A percentile compares a stretch with the other conserved stretches of the same genome.
These are phyloP conservation scores for Penicillium janthinellum DNA, from an alignment of 2,329 filamentous ascomycete genomes.

Conservation along the genomic window DNA sequence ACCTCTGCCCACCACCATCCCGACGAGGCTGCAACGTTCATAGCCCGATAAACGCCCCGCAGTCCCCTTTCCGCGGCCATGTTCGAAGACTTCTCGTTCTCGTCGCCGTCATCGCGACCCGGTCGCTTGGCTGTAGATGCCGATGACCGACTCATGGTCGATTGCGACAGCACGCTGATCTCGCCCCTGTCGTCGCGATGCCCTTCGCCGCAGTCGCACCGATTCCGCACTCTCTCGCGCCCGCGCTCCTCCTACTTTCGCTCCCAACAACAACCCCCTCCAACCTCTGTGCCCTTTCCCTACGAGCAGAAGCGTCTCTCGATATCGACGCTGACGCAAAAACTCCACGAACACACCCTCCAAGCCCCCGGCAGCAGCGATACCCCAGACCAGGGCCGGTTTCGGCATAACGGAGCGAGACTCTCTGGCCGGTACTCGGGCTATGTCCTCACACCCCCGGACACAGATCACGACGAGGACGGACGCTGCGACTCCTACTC, in stretches of 20 bases:
- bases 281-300: conserved; percentile 48
- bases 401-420: conserved; percentile 21
- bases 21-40: not conserved
- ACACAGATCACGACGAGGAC: conserved; percentile 44
- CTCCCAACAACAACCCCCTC: conserved; percentile 39
- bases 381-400: conserved; percentile 10
- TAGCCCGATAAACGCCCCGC: not conserved
- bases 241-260: conserved; percentile 39
- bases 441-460: conserved; percentile 41
- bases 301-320: conserved; percentile 44
- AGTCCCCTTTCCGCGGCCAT: conserved; percentile 24
- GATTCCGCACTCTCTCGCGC: conserved; percentile 34
- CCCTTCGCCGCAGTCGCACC: conserved; percentile 43
- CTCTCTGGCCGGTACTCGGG: conserved; percentile 27
- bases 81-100: conserved; percentile 49
- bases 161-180: conserved; percentile 41
- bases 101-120: conserved; percentile 38
- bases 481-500: conserved; percentile 56
- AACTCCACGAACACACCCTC: conserved; percentile 45
- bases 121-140: conserved; percentile 32
- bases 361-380: conserved; percentile 25
- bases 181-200: conserved; percentile 47
- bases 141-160: conserved; percentile 39
- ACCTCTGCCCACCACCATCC: not conserved
- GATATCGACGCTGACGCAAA: conserved; percentile 43